Evolutionary conservation across 139 green algal species (phyloP), one percentile per base, ranked within the genome.

Genomic region (Chlamydomonas sphaeroides): DNA sequence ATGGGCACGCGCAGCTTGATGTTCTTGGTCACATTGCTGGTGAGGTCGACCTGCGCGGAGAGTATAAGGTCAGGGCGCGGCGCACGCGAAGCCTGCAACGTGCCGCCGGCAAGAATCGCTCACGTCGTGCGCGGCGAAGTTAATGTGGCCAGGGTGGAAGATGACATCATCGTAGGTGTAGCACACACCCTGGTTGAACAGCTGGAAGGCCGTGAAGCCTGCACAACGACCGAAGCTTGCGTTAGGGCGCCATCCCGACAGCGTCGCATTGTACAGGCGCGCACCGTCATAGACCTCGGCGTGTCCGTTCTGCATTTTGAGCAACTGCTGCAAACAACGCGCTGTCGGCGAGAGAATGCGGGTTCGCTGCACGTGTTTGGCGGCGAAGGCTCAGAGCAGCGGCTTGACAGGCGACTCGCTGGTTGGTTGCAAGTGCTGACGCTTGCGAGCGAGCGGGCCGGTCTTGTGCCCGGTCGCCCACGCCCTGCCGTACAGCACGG

Each of bases 121-220:
- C 70, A 96, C 96, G 91, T 99, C 89, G 84, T 99, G 88, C 5
- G 96, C 96, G 0, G 87, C 91, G 88, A 99, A 99, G 90, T 95
- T 79, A 75, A 99, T 99, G 88, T 98, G 93, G 21, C 97, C 96
- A 21, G 97, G 97, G 74, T 98, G 95, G 80, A 99, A 96, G 71
- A 99, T 99, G 32, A 99, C 90, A 80, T 99, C 97, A 69, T 99
- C 97, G 72, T 99, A 99, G 1, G 97, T 99, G 92, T 98, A 99
- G 56, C 89, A 97, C 3, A 94, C 82, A 36, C 97, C 96, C 85
- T 97, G 89, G n/a, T 86, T 84, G 79, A 98, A 97, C 32, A 98
- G 77, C 83, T 93, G 84, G 17, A 65, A 28, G 28, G 91, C 90
- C 2, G 89, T 49, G 70, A 89, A 93, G 61, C 95, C 95, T 98